phyloP scores from a whole-genome alignment of 2,329 filamentous ascomycete genomes.

The Falciphora oryzae region DNA sequence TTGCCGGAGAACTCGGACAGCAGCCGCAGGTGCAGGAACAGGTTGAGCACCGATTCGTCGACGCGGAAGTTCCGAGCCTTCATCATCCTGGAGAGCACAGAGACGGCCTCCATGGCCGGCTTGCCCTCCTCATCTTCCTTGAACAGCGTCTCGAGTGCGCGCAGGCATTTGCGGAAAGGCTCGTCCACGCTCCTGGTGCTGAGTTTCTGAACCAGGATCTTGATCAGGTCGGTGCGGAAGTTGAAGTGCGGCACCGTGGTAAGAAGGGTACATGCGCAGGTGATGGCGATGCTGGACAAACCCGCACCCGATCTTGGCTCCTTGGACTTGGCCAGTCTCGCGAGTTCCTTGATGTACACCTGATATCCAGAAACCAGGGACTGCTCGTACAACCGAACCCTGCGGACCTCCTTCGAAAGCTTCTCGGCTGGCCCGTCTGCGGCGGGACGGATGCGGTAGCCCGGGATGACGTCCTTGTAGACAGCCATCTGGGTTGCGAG shows the following conservation, averaged over 20 bases:
- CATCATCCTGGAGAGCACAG: slow-evolving; percentile 90
- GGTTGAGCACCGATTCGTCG: slow-evolving; percentile 80
- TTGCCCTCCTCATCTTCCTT: slow-evolving; percentile 83
- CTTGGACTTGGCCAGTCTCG: slow-evolving; percentile 56
- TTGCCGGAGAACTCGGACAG: slow-evolving; percentile 84
- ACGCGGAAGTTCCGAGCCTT: slow-evolving; percentile 77
- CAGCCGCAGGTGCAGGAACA: slow-evolving; percentile 83
- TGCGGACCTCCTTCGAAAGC: slow-evolving; percentile 86
- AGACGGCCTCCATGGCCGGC: slow-evolving; percentile 79
- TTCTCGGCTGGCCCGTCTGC: slow-evolving; percentile 73
- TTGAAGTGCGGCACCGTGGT: slow-evolving; percentile 92
- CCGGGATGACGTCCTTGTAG: slow-evolving; percentile 94
- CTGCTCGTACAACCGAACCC: slow-evolving; percentile 79
- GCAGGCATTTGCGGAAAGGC: slow-evolving; percentile 71
- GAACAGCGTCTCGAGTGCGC: slow-evolving; percentile 77
- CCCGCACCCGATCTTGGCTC: slow-evolving; percentile 30
- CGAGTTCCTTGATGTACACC: slow-evolving; percentile 71
- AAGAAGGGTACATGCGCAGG: slow-evolving; percentile 77
- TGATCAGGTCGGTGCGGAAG: slow-evolving; percentile 80
- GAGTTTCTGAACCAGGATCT: slow-evolving; percentile 80
- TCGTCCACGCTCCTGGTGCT: slow-evolving; percentile 65
- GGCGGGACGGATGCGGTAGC: slow-evolving; percentile 85
- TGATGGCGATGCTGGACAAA: slow-evolving; percentile 71
- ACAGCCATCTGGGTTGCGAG: slow-evolving; percentile 82
- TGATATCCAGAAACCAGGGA: slow-evolving; percentile 81